phyloP scores from a whole-genome alignment of 2,329 filamentous ascomycete genomes.

The Cadophora gregata region DNA sequence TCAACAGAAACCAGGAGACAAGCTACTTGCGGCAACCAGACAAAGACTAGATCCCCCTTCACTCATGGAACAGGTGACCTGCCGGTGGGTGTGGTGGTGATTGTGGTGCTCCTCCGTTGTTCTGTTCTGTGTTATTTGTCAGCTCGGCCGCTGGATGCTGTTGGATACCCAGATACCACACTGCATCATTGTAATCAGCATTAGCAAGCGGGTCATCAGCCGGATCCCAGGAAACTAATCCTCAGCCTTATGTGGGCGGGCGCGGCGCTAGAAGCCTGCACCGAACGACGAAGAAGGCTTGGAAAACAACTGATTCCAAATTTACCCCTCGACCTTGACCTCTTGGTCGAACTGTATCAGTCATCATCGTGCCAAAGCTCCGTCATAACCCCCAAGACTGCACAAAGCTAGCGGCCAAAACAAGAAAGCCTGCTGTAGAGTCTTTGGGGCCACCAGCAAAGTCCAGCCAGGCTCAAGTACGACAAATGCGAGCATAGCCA shows the following conservation, averaged over 20 bases:
- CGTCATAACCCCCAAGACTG: background rate
- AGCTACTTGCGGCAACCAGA: too few species aligned
- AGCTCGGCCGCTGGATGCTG: background rate
- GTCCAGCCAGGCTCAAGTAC: background rate
- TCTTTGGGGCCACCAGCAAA: background rate
- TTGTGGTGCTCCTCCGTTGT: background rate
- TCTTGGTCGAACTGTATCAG: background rate
- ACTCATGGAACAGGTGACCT: background rate
- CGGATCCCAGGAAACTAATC: background rate
- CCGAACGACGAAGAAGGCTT: conserved; percentile 1
- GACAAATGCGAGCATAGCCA: background rate
- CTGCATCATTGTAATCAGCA: conserved; percentile 5
- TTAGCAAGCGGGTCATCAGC: background rate
- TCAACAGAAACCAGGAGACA: too few species aligned
- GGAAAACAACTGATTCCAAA: background rate
- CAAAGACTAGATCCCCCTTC: too few species aligned
- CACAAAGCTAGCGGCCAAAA: background rate
- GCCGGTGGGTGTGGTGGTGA: too few species aligned
- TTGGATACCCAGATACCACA: too few species aligned
- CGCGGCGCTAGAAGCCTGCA: conserved; percentile 17
- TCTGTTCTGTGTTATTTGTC: background rate
- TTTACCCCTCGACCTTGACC: background rate
- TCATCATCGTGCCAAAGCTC: background rate
- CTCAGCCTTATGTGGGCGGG: conserved; percentile 2
- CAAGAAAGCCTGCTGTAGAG: background rate